Conservation (phyloP, 441 rosid genomes). For the Brassica hybrid region DNA sequence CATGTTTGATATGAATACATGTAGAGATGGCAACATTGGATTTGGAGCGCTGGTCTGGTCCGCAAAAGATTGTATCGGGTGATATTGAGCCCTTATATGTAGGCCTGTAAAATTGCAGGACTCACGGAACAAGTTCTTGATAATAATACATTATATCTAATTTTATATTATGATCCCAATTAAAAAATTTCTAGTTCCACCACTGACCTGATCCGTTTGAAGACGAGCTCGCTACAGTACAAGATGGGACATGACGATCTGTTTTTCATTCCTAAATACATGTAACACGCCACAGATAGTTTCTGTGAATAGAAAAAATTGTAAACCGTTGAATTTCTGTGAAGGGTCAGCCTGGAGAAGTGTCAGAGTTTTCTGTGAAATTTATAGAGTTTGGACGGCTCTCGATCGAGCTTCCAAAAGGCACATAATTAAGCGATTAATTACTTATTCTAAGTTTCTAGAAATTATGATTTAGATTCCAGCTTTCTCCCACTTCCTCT, state of each 20-base stretch:
- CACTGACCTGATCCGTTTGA: no score
- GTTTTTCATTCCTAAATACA: neutral
- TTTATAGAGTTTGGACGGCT: neutral
- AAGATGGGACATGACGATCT: no score
- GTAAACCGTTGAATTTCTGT: neutral
- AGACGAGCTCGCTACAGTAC: no score
- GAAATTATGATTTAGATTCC: constrained; percentile 35
- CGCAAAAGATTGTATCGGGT: no score
- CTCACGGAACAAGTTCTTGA: no score
- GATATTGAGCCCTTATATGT: no score
- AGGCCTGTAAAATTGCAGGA: no score
- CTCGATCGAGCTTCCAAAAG: constrained; percentile 12
- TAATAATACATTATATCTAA: no score
- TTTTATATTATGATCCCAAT: no score
- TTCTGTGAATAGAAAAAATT: neutral
- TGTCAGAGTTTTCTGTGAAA: neutral
- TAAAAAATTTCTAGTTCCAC: no score
- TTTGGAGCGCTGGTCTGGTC: no score
- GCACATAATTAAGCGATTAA: constrained; percentile 12
- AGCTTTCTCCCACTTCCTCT: constrained; percentile 38
- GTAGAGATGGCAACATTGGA: no score
- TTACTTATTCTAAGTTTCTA: constrained; percentile 37
- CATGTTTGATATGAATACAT: neutral
- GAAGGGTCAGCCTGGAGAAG: neutral
- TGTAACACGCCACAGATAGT: neutral